A percentile compares a stretch with the other conserved stretches of the same genome.
Evolutionary conservation across 73 alveolate species (phyloP).

Genomic region (Vitrella brassicaformis): DNA sequence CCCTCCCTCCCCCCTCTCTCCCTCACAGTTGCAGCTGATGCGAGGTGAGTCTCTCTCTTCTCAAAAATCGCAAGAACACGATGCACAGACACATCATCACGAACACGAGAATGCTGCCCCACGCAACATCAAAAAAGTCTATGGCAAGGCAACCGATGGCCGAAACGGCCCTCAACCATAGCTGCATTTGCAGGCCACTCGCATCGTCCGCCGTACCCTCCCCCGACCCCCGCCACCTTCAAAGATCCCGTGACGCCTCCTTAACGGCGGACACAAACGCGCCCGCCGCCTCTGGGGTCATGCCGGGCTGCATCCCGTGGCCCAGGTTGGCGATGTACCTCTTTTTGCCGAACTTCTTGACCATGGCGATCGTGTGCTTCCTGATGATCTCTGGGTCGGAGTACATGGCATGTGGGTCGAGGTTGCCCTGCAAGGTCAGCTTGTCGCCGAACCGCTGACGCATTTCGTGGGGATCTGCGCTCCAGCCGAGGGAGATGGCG

Average conservation of each 20-base stretch:
- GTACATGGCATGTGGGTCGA: not conserved
- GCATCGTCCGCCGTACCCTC: too few relatives aligned
- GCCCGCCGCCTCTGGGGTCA: not conserved
- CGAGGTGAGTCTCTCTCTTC: too few relatives aligned
- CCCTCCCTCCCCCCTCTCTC: too few relatives aligned
- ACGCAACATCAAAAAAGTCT: too few relatives aligned
- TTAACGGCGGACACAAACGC: not conserved
- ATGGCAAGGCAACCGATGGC: too few relatives aligned
- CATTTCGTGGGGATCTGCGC: not conserved
- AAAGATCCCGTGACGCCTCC: not conserved
- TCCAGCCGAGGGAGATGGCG: not conserved
- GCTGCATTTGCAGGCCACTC: too few relatives aligned
- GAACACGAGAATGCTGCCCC: too few relatives aligned
- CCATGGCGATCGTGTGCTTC: not conserved
- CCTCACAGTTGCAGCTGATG: too few relatives aligned
- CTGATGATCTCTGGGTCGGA: not conserved
- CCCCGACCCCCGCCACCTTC: too few relatives aligned
- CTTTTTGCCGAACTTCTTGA: not conserved
- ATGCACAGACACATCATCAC: too few relatives aligned
- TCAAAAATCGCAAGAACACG: too few relatives aligned
- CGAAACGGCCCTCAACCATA: too few relatives aligned
- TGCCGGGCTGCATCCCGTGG: not conserved
- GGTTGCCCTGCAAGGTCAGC: not conserved
- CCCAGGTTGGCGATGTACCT: not conserved
- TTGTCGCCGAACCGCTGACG: not conserved